These are phyloP conservation scores for Fusarium mexicanum DNA, from an alignment of 2,329 filamentous ascomycete species.

Conservation along the genomic window DNA sequence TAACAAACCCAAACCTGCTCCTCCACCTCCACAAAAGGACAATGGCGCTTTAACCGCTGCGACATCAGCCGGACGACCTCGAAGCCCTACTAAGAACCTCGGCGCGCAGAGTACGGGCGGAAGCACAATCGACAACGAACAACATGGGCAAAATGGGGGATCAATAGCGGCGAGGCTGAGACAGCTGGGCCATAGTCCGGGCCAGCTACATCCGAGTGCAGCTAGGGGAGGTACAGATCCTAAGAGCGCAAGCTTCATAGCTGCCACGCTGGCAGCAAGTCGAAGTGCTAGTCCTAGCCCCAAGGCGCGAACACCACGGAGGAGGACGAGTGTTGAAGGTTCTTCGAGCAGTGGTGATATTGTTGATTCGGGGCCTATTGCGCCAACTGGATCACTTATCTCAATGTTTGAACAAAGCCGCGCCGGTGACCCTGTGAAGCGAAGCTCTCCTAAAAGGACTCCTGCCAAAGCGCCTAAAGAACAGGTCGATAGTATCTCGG, in stretches of 20 bases:
- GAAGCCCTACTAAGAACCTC: slow-evolving; percentile 39
- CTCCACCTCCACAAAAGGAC: slow-evolving; percentile 39
- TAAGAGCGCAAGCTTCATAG: slow-evolving; percentile 65
- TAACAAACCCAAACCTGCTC: slow-evolving; percentile 49
- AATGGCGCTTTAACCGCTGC: slow-evolving; percentile 59
- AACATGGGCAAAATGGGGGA: slow-evolving; percentile 26
- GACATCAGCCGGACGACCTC: slow-evolving; percentile 50
- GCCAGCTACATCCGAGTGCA: slow-evolving; percentile 29
- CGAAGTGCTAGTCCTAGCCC: slow-evolving; percentile 56
- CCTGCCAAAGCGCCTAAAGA: slow-evolving; percentile 18
- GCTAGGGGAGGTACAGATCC: slow-evolving; percentile 45
- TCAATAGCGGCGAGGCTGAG: slow-evolving; percentile 38
- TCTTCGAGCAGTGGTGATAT: slow-evolving; percentile 41
- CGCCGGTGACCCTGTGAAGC: slow-evolving; percentile 50
- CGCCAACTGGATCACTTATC: slow-evolving; percentile 71
- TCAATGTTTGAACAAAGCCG: slow-evolving; percentile 71
- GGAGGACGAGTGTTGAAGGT: slow-evolving; percentile 46
- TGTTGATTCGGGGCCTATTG: slow-evolving; percentile 65
- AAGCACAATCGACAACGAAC: slow-evolving; percentile 43
- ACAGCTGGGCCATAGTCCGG: slow-evolving; percentile 38
- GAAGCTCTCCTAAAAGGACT: slow-evolving; percentile 36
- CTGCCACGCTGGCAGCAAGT: slow-evolving; percentile 68
- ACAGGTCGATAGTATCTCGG: slow-evolving; percentile 21
- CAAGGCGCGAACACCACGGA: slow-evolving; percentile 39
- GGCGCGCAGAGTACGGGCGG: slow-evolving; percentile 53